These are phyloP conservation scores for Plasmodium adleri DNA, from an alignment of 169 alveolate species.

Conservation along the genomic window DNA sequence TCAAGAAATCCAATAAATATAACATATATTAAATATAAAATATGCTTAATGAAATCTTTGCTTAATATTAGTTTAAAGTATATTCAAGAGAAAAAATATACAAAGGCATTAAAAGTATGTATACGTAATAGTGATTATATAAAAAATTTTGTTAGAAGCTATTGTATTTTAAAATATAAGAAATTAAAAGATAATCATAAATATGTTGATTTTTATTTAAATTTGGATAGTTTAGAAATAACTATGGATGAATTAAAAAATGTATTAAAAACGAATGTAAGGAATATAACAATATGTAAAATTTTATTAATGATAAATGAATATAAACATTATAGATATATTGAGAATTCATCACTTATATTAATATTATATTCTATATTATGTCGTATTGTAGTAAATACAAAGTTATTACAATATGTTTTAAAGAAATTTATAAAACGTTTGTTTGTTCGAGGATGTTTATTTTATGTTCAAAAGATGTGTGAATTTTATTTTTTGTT, in stretches of 20 bases:
- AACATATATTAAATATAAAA: conserved; percentile 51
- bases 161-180: conserved; percentile 30
- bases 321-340: conserved; percentile 48
- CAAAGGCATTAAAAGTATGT: conserved; percentile 48
- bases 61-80: conserved; percentile 18
- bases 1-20: conserved; percentile 33
- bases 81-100: conserved; percentile 54
- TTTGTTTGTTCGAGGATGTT: conserved; percentile 69
- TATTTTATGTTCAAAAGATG: conserved; percentile 22
- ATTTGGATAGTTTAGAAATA: conserved; percentile 5
- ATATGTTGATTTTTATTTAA: conserved; percentile 20
- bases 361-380: conserved; percentile 20
- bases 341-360: conserved; percentile 46
- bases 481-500: conserved; percentile 29
- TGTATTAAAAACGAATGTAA: conserved; percentile 32
- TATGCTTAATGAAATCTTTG: conserved; percentile 33
- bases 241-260: conserved; percentile 46
- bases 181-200: conserved; percentile 8
- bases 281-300: conserved; percentile 57
- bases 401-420: not conserved
- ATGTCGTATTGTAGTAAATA: conserved; percentile 25
- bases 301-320: conserved; percentile 31
- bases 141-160: conserved; percentile 35
- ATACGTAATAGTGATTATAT: conserved; percentile 28
- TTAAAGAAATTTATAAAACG: conserved; percentile 24